Base-by-base conservation (phyloP, 2,329 filamentous ascomycete species). In the Fusarium sarcochroum region DNA sequence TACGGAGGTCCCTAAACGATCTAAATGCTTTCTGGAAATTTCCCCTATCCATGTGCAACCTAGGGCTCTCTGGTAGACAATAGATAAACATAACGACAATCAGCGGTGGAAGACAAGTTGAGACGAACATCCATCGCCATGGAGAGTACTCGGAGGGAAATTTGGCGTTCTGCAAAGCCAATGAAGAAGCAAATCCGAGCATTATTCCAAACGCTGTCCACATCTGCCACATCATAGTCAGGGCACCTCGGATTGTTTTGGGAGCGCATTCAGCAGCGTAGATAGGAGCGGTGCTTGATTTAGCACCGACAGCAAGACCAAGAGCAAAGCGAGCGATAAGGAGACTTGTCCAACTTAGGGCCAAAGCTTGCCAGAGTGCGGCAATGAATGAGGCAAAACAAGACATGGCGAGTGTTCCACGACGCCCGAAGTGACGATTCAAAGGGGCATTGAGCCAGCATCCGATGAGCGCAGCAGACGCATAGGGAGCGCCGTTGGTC, bases 151-250 rank as follows among this genome's bases (percentile, higher is more conserved):
- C 20, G 21, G 85, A 81, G 37, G 88, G 84, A 14, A 70, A 67
- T 20, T 83, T 85, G 2, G 80, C 80, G 46, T 87, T 79, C 69
- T 85, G 66, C 84, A 87, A 64, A 79, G 85, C 69, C 84, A 84
- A 70, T 83, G 86, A 85, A 49, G 80, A 84, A 25, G 79, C 81
- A 73, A 83, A 86, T 23, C 87, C 87, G 9, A 84, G 69, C 60
- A 76, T 77, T 53, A 78, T 86, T 4, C 79, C 78, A 14, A 82
- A 79, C 18, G 76, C 77, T 3, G 73, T 76, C 66, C 69, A 76
- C 63, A 72, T 75, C 61, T 78, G 84, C 91, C 92, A 94, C 71
- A 89, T 90, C 92, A 95, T 94, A 66, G 93, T 91, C 11, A 95
- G 82, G 13, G 90, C 91, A 68, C 91, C 90, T 68, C 91, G 86